Conservation (phyloP, 1,284 basidiomycete species). For the Lignosus rhinocerotis region DNA sequence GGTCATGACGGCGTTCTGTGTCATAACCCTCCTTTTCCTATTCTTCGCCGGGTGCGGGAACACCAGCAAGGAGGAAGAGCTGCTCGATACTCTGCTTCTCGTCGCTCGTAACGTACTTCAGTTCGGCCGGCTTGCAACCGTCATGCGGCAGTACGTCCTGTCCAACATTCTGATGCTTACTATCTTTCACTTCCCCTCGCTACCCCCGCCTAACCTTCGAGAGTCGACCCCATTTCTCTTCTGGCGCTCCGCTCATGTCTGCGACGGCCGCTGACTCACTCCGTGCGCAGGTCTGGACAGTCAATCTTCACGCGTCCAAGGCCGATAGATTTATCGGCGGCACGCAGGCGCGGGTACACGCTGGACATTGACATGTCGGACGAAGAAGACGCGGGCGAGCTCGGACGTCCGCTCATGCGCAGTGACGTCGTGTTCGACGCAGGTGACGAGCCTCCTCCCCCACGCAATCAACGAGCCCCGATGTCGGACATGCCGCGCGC, state of each 20-base stretch:
- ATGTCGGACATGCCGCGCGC: conserved; percentile 59
- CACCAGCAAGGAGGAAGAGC: conserved; percentile 84
- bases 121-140: conserved; percentile 84
- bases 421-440: conserved; percentile 55
- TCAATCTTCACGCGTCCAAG: conserved; percentile 91
- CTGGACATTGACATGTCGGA: conserved; percentile 76
- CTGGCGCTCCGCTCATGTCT: not conserved
- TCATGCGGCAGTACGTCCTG: conserved; percentile 81
- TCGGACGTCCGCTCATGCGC: conserved; percentile 54
- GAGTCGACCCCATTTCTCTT: not conserved
- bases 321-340: conserved; percentile 84
- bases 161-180: conserved; percentile 1
- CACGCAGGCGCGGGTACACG: conserved; percentile 67
- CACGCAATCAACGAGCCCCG: conserved; percentile 30
- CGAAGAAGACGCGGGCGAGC: conserved; percentile 53
- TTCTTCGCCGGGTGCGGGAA: conserved; percentile 79
- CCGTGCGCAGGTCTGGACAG: conserved; percentile 76
- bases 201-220: not conserved
- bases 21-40: conserved; percentile 82
- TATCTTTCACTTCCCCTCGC: not conserved
- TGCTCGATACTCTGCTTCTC: conserved; percentile 87
- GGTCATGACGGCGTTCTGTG: conserved; percentile 83
- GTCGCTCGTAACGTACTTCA: conserved; percentile 91
- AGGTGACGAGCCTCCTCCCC: conserved; percentile 38
- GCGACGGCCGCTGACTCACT: not conserved